A percentile compares a stretch with the other conserved stretches of the same genome.
These are phyloP conservation scores for Blastobotrys capitulatus DNA, from an alignment of 1,139 yeast genomes.

Conservation along the genomic window DNA sequence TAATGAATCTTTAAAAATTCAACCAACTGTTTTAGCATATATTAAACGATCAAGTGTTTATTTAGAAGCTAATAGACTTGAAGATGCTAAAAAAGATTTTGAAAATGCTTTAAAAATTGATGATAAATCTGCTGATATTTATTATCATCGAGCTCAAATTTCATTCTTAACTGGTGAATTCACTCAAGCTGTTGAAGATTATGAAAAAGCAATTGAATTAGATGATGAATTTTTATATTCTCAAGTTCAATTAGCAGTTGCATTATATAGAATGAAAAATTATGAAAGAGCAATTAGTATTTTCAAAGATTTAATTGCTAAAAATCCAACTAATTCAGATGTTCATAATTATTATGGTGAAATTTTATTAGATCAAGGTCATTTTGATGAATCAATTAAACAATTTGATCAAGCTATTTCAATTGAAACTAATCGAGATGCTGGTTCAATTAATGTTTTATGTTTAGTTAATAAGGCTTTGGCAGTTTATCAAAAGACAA, in stretches of 20 bases:
- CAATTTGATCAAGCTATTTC: slow-evolving; percentile 86
- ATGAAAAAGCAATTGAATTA: slow-evolving; percentile 66
- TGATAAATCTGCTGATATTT: slow-evolving; percentile 72
- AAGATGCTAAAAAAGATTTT: slow-evolving; percentile 64
- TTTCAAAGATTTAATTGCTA: slow-evolving; percentile 67
- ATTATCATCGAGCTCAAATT: slow-evolving; percentile 93
- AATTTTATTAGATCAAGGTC: slow-evolving; percentile 78
- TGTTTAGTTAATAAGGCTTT: slow-evolving; percentile 91
- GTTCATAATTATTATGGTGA: slow-evolving; percentile 96
- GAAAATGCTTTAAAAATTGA: slow-evolving; percentile 65
- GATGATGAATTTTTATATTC: slow-evolving; percentile 78
- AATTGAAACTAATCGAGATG: slow-evolving; percentile 53
- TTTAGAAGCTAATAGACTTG: slow-evolving; percentile 64
- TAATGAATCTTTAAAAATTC: slow-evolving; percentile 56
- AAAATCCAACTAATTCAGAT: slow-evolving; percentile 84
- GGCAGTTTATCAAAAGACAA: slow-evolving; percentile 34
- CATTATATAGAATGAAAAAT: slow-evolving; percentile 77
- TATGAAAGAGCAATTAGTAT: slow-evolving; percentile 54
- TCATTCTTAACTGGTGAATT: slow-evolving; percentile 75
- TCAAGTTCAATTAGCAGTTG: slow-evolving; percentile 88
- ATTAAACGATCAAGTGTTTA: slow-evolving; percentile 77
- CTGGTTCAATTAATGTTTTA: slow-evolving; percentile 71
- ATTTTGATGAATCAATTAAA: slow-evolving; percentile 63
- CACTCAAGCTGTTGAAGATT: slow-evolving; percentile 66
- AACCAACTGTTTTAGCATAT: slow-evolving; percentile 78